Conservation (phyloP, 1,284 basidiomycete genomes). For the Boletellus deceptivus region DNA sequence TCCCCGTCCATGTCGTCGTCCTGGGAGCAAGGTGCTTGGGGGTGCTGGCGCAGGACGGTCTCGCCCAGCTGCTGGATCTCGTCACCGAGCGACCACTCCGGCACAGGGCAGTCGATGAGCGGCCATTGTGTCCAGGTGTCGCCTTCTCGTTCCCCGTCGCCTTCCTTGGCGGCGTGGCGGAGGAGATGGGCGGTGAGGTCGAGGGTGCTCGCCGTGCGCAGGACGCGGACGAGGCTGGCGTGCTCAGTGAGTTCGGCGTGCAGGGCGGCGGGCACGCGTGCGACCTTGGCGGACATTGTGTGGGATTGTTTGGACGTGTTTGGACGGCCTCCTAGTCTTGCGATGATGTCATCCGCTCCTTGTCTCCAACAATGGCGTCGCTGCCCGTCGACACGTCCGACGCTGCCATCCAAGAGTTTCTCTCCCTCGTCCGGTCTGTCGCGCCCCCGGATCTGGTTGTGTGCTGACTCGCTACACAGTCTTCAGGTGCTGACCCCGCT, state of each 20-base stretch:
- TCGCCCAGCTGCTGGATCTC: conserved; percentile 15
- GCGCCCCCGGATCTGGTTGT: neutral
- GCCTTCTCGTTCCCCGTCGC: neutral
- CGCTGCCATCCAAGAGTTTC: conserved; percentile 54
- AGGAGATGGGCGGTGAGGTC: conserved; percentile 30
- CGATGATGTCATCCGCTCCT: conserved; percentile 17
- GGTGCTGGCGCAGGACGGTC: neutral
- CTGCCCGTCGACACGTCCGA: conserved; percentile 51
- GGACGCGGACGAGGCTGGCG: conserved; percentile 20
- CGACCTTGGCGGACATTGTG: conserved; percentile 8
- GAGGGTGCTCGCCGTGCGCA: conserved; percentile 27
- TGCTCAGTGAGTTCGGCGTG: conserved; percentile 30
- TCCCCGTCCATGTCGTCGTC: neutral
- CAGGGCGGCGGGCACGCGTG: conserved; percentile 17
- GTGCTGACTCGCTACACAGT: conserved; percentile 32
- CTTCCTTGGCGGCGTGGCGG: conserved; percentile 13
- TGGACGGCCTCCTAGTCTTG: neutral
- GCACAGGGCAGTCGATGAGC: conserved; percentile 29
- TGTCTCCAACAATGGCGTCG: conserved; percentile 38
- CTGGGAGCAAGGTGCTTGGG: neutral
- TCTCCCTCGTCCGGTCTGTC: conserved; percentile 50
- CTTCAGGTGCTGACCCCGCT: conserved; percentile 79
- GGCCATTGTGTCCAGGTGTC: conserved; percentile 32
- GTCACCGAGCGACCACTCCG: conserved; percentile 30
- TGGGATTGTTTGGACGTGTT: conserved; percentile 18